phyloP scores from a whole-genome alignment of 208 protist species.

The Leishmania braziliensis region DNA sequence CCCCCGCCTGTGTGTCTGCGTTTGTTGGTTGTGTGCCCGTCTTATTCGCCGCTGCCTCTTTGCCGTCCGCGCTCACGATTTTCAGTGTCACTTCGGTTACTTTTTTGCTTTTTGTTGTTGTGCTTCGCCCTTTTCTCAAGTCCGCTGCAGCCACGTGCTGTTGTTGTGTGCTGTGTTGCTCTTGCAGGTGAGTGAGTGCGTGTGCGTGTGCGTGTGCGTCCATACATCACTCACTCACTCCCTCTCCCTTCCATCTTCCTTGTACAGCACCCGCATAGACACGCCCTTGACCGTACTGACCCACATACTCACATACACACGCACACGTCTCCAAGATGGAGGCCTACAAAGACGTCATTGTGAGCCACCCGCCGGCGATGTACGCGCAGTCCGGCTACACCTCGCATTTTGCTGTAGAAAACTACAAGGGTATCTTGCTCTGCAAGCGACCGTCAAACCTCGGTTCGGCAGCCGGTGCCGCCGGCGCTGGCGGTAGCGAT shows the following conservation, averaged over 20 bases:
- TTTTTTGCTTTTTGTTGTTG: background rate
- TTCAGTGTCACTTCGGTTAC: background rate
- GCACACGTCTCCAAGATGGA: constrained; percentile 49
- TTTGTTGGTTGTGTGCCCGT: background rate
- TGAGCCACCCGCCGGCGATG: constrained; percentile 86
- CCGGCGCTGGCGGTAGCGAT: background rate
- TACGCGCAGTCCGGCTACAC: constrained; percentile 46
- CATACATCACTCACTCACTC: background rate
- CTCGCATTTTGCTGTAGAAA: constrained; percentile 71
- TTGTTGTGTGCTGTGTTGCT: background rate
- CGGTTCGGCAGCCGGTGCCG: constrained; percentile 11
- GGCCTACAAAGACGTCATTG: constrained; percentile 89
- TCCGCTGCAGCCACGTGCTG: background rate
- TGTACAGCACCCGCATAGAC: constrained; percentile 3
- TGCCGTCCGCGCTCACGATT: background rate
- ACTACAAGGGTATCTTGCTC: constrained; percentile 93
- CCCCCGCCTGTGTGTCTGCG: background rate
- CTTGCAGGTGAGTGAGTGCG: background rate
- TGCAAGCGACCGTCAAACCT: constrained; percentile 74
- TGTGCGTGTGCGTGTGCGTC: background rate
- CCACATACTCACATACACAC: background rate
- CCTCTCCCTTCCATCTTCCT: background rate
- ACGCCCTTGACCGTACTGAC: background rate
- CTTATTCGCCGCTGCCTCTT: background rate
- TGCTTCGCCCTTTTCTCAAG: background rate